phyloP scores from a whole-genome alignment of 2,329 filamentous ascomycete species.

The Aquanectria penicillioides region DNA sequence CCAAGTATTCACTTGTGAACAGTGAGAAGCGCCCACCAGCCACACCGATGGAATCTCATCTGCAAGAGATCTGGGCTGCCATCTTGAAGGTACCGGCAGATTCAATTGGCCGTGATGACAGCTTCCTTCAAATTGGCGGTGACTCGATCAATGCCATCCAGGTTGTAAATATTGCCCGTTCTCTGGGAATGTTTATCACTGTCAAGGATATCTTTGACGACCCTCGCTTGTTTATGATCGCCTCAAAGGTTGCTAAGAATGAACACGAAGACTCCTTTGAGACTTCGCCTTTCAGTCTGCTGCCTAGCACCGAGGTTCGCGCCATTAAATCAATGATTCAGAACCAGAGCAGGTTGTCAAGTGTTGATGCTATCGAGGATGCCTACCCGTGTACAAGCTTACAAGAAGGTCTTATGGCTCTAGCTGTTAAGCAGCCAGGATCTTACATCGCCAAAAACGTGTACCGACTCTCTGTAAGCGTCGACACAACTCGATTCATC shows the following conservation, averaged over 20 bases:
- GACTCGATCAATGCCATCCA: slow-evolving; percentile 36
- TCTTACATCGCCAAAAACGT: background rate
- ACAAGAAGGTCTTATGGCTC: background rate
- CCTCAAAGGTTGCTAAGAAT: background rate
- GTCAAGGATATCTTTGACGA: slow-evolving; percentile 6
- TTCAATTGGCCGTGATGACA: slow-evolving; percentile 26
- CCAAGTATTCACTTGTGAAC: slow-evolving; percentile 14
- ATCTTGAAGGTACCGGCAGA: slow-evolving; percentile 41
- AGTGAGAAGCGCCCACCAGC: slow-evolving; percentile 10
- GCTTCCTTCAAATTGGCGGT: slow-evolving; percentile 5
- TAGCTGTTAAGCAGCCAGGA: background rate
- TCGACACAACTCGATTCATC: background rate
- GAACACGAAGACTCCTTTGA: background rate
- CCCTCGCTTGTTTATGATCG: background rate
- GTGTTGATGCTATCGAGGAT: background rate
- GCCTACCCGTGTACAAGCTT: background rate
- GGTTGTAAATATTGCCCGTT: slow-evolving; percentile 7
- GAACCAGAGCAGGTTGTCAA: background rate
- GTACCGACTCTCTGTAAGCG: no score
- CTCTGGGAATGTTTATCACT: background rate
- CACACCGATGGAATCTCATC: background rate
- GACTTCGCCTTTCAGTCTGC: no score
- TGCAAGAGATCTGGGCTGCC: slow-evolving; percentile 47
- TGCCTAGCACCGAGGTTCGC: background rate
- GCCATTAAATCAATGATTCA: background rate